phyloP scores from a whole-genome alignment of 371 early-diverging fungal species.

The Capillidium heterosporum region DNA sequence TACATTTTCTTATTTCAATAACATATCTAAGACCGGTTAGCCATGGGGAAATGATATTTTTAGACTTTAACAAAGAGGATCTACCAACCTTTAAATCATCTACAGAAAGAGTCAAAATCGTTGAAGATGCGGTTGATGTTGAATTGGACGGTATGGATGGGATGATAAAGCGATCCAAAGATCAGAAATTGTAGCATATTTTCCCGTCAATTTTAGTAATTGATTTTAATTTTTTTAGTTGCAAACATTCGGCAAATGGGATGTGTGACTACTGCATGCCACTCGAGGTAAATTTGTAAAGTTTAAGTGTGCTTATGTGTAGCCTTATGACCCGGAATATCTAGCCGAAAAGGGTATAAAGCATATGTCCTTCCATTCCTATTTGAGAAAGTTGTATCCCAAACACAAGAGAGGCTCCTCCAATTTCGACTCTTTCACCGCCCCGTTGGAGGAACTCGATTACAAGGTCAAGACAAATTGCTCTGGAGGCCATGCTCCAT shows the following conservation, averaged over 20 bases:
- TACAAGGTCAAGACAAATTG: constrained; percentile 66
- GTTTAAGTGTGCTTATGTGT: neutral
- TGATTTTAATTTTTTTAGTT: constrained; percentile 23
- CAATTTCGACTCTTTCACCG: constrained; percentile 22
- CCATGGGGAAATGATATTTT: constrained; percentile 68
- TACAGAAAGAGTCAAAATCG: constrained; percentile 11
- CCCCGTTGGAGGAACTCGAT: constrained; percentile 71
- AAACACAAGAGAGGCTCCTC: constrained; percentile 19
- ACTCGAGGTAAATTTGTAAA: constrained; percentile 35
- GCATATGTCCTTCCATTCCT: constrained; percentile 91
- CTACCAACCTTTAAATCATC: constrained; percentile 3
- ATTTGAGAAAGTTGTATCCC: constrained; percentile 55
- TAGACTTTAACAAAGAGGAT: constrained; percentile 26
- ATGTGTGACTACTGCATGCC: constrained; percentile 99
- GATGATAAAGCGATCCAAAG: constrained; percentile 57
- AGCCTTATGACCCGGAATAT: constrained; percentile 79
- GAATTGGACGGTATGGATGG: constrained; percentile 66
- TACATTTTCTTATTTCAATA: no score
- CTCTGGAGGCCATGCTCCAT: constrained; percentile 66
- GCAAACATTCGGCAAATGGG: constrained; percentile 74
- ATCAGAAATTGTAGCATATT: constrained; percentile 62
- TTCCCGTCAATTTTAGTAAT: neutral
- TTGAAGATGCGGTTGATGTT: constrained; percentile 65
- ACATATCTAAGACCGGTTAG: constrained; percentile 8
- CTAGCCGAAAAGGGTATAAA: constrained; percentile 83